Percentiles rank a stretch among this genome's conserved stretches.
phyloP scores from a whole-genome alignment of 495 filamentous ascomycete genomes.

The Neurospora sp. region DNA sequence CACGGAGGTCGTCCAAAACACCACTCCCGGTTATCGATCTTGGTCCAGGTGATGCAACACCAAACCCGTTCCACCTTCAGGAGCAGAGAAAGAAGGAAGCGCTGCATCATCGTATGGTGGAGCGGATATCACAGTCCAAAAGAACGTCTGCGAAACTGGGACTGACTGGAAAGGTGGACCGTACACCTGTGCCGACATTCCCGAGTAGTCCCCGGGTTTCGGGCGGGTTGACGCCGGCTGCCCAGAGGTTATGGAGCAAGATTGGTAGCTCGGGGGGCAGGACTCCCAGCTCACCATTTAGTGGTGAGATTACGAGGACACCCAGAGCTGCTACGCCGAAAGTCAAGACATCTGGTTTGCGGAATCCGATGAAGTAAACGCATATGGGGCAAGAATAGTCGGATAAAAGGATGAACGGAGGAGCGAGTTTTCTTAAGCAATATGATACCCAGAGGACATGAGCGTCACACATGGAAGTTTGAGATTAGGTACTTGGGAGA shows the following conservation, averaged over 20 bases:
- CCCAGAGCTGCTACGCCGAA: conserved; percentile 20
- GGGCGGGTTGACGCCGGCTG: conserved; percentile 64
- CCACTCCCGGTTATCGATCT: conserved; percentile 34
- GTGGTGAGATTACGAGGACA: conserved; percentile 21
- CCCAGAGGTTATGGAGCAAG: conserved; percentile 61
- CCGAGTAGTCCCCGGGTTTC: conserved; percentile 59
- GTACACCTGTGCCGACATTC: conserved; percentile 60
- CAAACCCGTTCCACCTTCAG: conserved; percentile 74
- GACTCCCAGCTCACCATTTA: conserved; percentile 40
- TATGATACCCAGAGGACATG: conserved; percentile 10
- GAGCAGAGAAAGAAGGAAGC: conserved; percentile 70
- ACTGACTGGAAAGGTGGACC: conserved; percentile 45
- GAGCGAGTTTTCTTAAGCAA: not conserved
- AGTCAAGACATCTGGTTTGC: conserved; percentile 13
- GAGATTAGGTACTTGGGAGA: not conserved
- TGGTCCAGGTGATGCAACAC: conserved; percentile 49
- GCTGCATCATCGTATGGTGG: conserved; percentile 85
- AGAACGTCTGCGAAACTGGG: conserved; percentile 39
- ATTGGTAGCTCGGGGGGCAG: conserved; percentile 46
- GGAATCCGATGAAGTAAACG: conserved; percentile 12
- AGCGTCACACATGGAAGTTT: not conserved
- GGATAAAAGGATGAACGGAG: not conserved
- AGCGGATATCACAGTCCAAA: conserved; percentile 66
- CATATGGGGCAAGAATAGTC: not conserved
- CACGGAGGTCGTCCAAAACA: conserved; percentile 1